These are phyloP conservation scores for Voacanga thouarsii DNA, from an alignment of 257 asterid species.

Conservation along the genomic window DNA sequence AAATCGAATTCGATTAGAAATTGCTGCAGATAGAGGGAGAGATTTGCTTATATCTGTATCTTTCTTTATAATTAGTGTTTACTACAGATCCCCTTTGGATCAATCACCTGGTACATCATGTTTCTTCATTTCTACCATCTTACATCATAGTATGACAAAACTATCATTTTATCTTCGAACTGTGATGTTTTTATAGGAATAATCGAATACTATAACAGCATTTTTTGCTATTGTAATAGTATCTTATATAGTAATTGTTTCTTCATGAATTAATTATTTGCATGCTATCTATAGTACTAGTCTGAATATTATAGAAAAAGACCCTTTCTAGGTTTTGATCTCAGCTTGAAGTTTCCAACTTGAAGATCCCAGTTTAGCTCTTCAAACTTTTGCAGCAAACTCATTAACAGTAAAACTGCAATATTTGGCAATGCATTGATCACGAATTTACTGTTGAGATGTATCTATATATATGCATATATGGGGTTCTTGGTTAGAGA, in stretches of 20 bases:
- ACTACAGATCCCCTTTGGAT: background rate
- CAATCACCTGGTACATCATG: background rate
- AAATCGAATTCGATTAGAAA: background rate
- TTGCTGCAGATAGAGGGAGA: background rate
- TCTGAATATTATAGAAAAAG: too few species aligned
- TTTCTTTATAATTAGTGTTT: background rate
- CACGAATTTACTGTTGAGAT: background rate
- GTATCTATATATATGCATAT: background rate
- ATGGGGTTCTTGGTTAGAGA: background rate
- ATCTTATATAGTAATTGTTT: background rate
- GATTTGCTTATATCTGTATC: too few species aligned
- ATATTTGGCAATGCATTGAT: background rate
- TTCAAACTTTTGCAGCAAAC: background rate
- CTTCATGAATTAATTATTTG: too few species aligned
- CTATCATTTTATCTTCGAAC: too few species aligned
- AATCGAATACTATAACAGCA: too few species aligned
- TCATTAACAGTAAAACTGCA: background rate
- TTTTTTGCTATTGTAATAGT: too few species aligned
- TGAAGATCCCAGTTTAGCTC: background rate
- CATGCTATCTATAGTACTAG: too few species aligned
- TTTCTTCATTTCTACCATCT: too few species aligned
- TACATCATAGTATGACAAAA: too few species aligned
- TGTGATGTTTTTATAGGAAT: too few species aligned
- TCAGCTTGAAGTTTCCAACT: too few species aligned
- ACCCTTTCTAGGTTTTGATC: too few species aligned